These are phyloP conservation scores for Pseudomonodictys pantanalensis DNA, from an alignment of 495 filamentous ascomycete genomes.

Conservation along the genomic window DNA sequence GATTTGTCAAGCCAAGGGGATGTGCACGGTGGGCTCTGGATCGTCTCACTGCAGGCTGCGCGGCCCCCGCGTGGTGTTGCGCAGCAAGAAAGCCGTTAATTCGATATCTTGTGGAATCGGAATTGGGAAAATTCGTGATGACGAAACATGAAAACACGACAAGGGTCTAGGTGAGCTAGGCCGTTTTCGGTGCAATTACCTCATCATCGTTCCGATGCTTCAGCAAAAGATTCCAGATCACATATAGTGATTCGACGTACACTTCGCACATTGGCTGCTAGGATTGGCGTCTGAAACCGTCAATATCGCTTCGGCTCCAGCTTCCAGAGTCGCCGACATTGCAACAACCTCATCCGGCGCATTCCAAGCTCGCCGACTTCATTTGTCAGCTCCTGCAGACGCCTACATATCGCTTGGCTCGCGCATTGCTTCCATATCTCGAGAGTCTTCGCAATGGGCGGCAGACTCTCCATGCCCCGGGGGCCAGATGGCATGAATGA, in stretches of 20 bases:
- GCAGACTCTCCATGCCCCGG: conserved; percentile 36
- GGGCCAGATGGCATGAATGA: conserved; percentile 35
- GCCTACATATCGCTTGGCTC: neutral
- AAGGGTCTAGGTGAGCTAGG: neutral
- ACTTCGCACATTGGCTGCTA: neutral
- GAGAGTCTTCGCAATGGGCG: conserved; percentile 32
- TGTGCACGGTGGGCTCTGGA: neutral
- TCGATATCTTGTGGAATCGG: neutral
- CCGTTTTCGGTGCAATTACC: neutral
- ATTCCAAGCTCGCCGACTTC: no score
- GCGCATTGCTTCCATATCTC: neutral
- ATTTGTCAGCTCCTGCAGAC: neutral
- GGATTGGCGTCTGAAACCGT: no score
- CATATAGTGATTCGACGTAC: neutral
- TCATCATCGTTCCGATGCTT: no score
- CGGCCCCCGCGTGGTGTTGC: neutral
- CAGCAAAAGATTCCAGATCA: no score
- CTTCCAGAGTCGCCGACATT: no score
- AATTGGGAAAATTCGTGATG: neutral
- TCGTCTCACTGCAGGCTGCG: no score
- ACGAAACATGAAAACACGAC: neutral
- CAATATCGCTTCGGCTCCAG: no score
- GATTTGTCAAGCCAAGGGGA: neutral
- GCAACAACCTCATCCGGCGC: neutral
- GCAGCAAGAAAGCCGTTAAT: neutral